Conservation (phyloP, 2,329 filamentous ascomycete genomes). For the Microdochium bolleyi region DNA sequence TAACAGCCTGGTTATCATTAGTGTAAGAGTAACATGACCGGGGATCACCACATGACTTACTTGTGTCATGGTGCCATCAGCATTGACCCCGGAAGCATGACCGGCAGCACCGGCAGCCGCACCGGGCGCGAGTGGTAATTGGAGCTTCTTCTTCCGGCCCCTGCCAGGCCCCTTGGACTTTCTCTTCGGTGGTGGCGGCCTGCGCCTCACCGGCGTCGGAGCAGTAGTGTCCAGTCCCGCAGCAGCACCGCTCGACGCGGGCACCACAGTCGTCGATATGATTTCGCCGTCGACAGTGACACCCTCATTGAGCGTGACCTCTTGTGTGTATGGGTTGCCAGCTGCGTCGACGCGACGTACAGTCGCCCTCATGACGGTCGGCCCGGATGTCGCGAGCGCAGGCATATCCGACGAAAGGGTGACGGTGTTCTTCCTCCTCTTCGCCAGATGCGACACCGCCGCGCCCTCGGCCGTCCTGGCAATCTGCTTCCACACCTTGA, state of each 20-base stretch:
- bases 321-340: conserved; percentile 77
- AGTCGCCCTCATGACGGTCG: conserved; percentile 67
- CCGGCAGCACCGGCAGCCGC: conserved; percentile 24
- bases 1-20: conserved; percentile 25
- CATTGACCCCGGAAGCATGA: conserved; percentile 27
- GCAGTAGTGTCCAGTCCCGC: conserved; percentile 39
- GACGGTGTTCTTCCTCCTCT: conserved; percentile 53
- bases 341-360: conserved; percentile 71
- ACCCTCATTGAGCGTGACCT: conserved; percentile 73
- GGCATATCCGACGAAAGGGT: conserved; percentile 46
- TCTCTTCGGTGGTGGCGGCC: conserved; percentile 69
- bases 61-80: conserved; percentile 27
- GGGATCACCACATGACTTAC: conserved; percentile 18
- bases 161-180: conserved; percentile 75
- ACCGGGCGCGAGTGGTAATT: conserved; percentile 20
- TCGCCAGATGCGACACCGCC: conserved; percentile 47
- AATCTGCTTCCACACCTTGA: conserved; percentile 55
- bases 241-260: conserved; percentile 44
- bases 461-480: conserved; percentile 48
- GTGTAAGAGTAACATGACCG: not conserved
- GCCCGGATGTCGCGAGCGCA: conserved; percentile 33
- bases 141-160: conserved; percentile 66
- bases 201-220: conserved; percentile 41
- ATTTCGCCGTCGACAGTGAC: conserved; percentile 78
- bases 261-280: conserved; percentile 49